A percentile compares a stretch with the other conserved stretches of the same genome.
Evolutionary conservation across 495 filamentous ascomycete genomes (phyloP).

Genomic region (Aspergillus saccharolyticus): DNA sequence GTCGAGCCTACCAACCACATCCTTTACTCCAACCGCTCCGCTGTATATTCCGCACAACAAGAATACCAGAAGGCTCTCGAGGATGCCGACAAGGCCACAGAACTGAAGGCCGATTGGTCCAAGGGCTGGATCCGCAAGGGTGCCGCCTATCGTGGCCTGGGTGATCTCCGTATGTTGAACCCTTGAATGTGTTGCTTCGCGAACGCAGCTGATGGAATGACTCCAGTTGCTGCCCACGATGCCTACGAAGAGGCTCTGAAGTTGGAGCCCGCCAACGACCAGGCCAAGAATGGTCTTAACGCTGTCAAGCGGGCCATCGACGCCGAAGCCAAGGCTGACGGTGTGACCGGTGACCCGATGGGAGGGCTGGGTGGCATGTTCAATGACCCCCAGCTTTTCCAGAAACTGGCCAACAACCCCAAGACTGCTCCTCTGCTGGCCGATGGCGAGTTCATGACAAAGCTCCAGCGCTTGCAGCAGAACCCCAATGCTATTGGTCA

Average conservation of each 20-base stretch:
- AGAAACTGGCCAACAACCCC: slow-evolving; percentile 89
- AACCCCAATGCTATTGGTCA: slow-evolving; percentile 76
- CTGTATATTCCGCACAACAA: slow-evolving; percentile 86
- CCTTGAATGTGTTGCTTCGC: neutral
- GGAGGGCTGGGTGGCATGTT: slow-evolving; percentile 86
- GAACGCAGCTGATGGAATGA: slow-evolving; percentile 13
- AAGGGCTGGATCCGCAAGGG: slow-evolving; percentile 94
- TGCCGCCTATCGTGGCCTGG: slow-evolving; percentile 78
- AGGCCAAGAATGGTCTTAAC: slow-evolving; percentile 81
- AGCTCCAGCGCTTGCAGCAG: slow-evolving; percentile 71
- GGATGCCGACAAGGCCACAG: slow-evolving; percentile 87
- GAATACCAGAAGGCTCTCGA: slow-evolving; percentile 78
- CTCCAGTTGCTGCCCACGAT: slow-evolving; percentile 67
- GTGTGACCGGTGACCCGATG: slow-evolving; percentile 59
- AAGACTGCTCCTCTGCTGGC: slow-evolving; percentile 84
- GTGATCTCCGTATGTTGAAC: slow-evolving; percentile 62
- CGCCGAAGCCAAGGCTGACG: slow-evolving; percentile 64
- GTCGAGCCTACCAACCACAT: slow-evolving; percentile 87
- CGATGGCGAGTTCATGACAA: slow-evolving; percentile 83
- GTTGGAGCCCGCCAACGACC: slow-evolving; percentile 83
- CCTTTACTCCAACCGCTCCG: slow-evolving; percentile 95
- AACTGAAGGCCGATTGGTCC: slow-evolving; percentile 96
- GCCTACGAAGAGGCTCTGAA: slow-evolving; percentile 91
- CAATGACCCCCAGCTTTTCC: slow-evolving; percentile 80
- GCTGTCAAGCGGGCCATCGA: slow-evolving; percentile 86